phyloP scores from a whole-genome alignment of 2,329 filamentous ascomycete species.

The Colletotrichum chrysophilum region DNA sequence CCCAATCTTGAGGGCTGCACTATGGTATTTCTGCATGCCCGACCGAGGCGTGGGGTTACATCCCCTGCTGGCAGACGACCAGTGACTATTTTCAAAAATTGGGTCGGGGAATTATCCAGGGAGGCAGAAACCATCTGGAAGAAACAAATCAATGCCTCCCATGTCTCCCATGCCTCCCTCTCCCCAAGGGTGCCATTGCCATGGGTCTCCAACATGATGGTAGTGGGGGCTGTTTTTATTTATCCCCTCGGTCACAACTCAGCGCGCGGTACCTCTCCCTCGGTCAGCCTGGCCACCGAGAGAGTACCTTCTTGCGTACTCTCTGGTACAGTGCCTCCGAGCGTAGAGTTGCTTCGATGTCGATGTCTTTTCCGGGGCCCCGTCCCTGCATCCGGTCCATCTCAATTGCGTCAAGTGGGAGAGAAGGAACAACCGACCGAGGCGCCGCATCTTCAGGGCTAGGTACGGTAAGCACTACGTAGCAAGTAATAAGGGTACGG shows the following conservation, averaged over 20 bases:
- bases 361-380: not conserved
- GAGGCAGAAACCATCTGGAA: slow-evolving; percentile 2
- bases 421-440: not conserved
- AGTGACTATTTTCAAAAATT: slow-evolving; percentile 4
- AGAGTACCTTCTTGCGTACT: not conserved
- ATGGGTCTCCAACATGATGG: not conserved
- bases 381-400: slow-evolving; percentile 9
- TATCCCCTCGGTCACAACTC: not conserved
- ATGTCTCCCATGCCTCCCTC: not conserved
- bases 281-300: not conserved
- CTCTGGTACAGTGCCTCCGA: not conserved
- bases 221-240: not conserved
- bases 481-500: not conserved
- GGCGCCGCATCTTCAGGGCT: not conserved
- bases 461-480: not conserved
- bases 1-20: not conserved
- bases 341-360: not conserved
- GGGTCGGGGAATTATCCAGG: not conserved
- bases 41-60: not conserved
- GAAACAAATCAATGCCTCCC: slow-evolving; percentile 11
- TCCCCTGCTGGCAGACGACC: not conserved
- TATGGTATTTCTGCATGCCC: not conserved
- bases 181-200: not conserved
- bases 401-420: slow-evolving; percentile 5
- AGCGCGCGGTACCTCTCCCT: not conserved